Evolutionary conservation across 805 yeast genomes (phyloP), one percentile per base, ranked within the genome.

Genomic region (Lipomyces starkeyi): DNA sequence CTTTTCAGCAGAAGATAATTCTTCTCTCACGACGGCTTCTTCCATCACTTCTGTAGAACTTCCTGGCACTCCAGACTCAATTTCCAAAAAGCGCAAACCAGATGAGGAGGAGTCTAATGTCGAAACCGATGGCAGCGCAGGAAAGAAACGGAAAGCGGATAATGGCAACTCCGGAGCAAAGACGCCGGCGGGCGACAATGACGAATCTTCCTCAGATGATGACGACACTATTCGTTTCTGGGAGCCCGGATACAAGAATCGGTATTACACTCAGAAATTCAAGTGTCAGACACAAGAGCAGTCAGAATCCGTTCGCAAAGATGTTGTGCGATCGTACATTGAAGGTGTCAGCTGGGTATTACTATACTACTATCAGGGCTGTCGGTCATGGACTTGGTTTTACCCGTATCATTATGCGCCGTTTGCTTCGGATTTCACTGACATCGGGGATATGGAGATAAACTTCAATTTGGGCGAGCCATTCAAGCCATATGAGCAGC

Each of bases 341-440:
- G 97, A 94, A 78, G 99, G 99, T 70, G 90, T 95, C 3, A 87
- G 97, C n/a, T 95, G 99, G 99, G 97, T 89, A 1, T 82, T 95
- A 71, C 80, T 91, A 63, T 95, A 95, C 78, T 95, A 95, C 80
- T 94, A 91, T 78, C 98, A 95, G 79, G 98, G 98, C 1, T 94
- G 98, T 80, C 97, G 97, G 0, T 94, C 98, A 0, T 95, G 99
- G 99, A 88, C 88, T 64, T 95, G 99, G 99, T 95, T 87, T 78
- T 95, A 89, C 75, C 99, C 98, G 0, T 94, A 89, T 77, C 98
- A 95, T 76, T 96, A 95, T 80, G 98, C 99, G 0, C 99, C 99
- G 27, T 93, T 95, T 83, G 98, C 98, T 0, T 85, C 89, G 5
- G 99, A 95, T 78, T 91, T 95, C 74, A 82, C 78, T 1, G 85